Evolutionary conservation across 2,329 filamentous ascomycete genomes (phyloP).

Genomic region (Pseudopithomyces chartarum): DNA sequence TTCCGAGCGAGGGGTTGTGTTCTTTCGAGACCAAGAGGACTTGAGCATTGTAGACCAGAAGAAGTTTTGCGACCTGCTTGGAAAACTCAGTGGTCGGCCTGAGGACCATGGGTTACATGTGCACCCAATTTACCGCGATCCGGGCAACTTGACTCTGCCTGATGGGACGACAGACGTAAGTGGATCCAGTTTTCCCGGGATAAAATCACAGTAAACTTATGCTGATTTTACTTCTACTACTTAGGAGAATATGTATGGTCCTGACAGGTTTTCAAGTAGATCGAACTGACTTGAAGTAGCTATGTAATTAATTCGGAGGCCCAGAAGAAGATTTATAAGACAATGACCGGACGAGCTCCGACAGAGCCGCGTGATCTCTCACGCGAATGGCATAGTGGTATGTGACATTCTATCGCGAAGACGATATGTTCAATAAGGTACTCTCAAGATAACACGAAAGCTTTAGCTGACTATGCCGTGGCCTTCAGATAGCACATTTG

Average conservation of each 20-base stretch:
- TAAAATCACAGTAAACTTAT: too few species aligned
- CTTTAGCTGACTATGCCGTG: too few species aligned
- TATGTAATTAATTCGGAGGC: slow-evolving; percentile 66
- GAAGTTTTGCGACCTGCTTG: slow-evolving; percentile 52
- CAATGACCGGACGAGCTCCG: slow-evolving; percentile 32
- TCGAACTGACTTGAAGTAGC: slow-evolving; percentile 55
- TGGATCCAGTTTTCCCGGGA: too few species aligned
- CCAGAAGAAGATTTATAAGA: slow-evolving; percentile 41
- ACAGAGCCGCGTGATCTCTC: slow-evolving; percentile 21
- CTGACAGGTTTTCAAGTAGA: not conserved
- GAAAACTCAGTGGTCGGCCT: slow-evolving; percentile 60
- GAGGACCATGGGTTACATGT: slow-evolving; percentile 62
- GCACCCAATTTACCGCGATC: slow-evolving; percentile 56
- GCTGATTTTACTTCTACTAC: too few species aligned
- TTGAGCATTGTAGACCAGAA: slow-evolving; percentile 59
- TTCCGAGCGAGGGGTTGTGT: slow-evolving; percentile 59
- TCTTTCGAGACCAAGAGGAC: slow-evolving; percentile 58
- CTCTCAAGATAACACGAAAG: too few species aligned
- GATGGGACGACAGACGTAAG: slow-evolving; percentile 19
- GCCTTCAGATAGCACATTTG: slow-evolving; percentile 61
- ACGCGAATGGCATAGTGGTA: slow-evolving; percentile 58
- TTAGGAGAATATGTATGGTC: slow-evolving; percentile 18
- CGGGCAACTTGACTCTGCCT: slow-evolving; percentile 20
- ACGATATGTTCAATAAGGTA: too few species aligned
- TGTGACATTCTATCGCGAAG: too few species aligned